Evolutionary conservation across 495 filamentous ascomycete species (phyloP).

Genomic region (Neurospora sp.): DNA sequence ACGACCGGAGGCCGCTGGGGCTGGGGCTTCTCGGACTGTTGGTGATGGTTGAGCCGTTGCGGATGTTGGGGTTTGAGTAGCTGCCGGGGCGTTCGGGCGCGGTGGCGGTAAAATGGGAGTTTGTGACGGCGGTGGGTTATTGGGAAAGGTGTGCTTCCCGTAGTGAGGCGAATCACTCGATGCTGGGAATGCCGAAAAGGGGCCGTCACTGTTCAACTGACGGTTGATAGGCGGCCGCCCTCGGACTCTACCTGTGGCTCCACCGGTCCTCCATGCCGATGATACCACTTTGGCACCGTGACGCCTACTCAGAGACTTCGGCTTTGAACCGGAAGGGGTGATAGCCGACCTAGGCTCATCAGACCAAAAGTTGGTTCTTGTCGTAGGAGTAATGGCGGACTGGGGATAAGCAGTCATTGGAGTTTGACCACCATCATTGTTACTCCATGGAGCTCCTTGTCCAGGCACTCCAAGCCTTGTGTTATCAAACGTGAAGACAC

Average conservation of each 20-base stretch:
- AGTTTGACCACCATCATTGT: slow-evolving; percentile 37
- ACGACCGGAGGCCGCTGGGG: slow-evolving; percentile 15
- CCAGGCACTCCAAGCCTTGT: slow-evolving; percentile 8
- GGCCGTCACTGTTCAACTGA: slow-evolving; percentile 50
- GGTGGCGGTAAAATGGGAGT: slow-evolving; percentile 12
- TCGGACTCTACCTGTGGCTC: slow-evolving; percentile 62
- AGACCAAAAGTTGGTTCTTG: slow-evolving; percentile 16
- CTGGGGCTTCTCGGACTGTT: slow-evolving; percentile 5
- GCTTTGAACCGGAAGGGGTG: slow-evolving; percentile 44
- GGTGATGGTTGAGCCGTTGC: slow-evolving; percentile 8
- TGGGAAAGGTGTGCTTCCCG: slow-evolving; percentile 25
- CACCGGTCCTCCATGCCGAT: slow-evolving; percentile 79
- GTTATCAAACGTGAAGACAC: slow-evolving; percentile 26
- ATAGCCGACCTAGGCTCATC: slow-evolving; percentile 62
- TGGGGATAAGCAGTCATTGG: slow-evolving; percentile 32
- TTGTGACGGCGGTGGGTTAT: slow-evolving; percentile 20
- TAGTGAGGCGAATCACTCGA: slow-evolving; percentile 38
- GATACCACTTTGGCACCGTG: slow-evolving; percentile 86
- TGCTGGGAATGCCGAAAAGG: slow-evolving; percentile 80
- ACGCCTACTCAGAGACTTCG: slow-evolving; percentile 65
- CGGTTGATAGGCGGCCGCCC: slow-evolving; percentile 80
- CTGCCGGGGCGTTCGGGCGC: not conserved
- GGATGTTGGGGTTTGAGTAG: slow-evolving; percentile 8
- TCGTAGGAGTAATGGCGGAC: slow-evolving; percentile 18
- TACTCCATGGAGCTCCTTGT: slow-evolving; percentile 12